These are phyloP conservation scores for Waltergamsia citrina DNA, from an alignment of 2,329 filamentous ascomycete species.

Conservation along the genomic window DNA sequence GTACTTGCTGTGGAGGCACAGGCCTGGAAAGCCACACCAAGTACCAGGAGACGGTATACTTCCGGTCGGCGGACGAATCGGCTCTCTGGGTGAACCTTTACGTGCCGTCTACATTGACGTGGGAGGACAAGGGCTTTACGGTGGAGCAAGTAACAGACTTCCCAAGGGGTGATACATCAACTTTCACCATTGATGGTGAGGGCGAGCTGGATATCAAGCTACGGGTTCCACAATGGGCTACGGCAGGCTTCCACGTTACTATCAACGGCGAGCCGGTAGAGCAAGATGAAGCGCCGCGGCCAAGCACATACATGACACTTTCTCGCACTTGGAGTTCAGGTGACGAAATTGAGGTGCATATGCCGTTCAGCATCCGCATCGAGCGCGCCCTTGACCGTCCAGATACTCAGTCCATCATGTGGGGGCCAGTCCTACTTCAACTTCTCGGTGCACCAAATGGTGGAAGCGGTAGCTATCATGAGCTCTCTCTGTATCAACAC, in stretches of 20 bases:
- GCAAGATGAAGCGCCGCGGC: slow-evolving; percentile 5
- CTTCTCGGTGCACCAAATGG: slow-evolving; percentile 13
- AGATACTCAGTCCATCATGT: slow-evolving; percentile 19
- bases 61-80: slow-evolving; percentile 18
- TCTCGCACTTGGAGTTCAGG: slow-evolving; percentile 16
- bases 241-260: slow-evolving; percentile 14
- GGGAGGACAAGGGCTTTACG: slow-evolving; percentile 16
- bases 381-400: slow-evolving; percentile 20
- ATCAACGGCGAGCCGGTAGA: slow-evolving; percentile 16
- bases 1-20: slow-evolving; percentile 20
- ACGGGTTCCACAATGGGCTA: slow-evolving; percentile 17
- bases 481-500: slow-evolving; percentile 17
- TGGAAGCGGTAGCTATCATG: slow-evolving; percentile 12
- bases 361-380: slow-evolving; percentile 18
- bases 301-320: slow-evolving; percentile 17
- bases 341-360: slow-evolving; percentile 16
- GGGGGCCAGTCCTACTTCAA: slow-evolving; percentile 19
- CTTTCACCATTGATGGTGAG: slow-evolving; percentile 15
- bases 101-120: slow-evolving; percentile 17
- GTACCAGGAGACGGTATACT: slow-evolving; percentile 22
- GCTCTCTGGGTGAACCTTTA: slow-evolving; percentile 21
- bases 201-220: slow-evolving; percentile 19
- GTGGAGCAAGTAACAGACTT: slow-evolving; percentile 18
- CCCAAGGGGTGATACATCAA: slow-evolving; percentile 14
- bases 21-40: slow-evolving; percentile 23